Evolutionary conservation across 1,139 yeast species (phyloP).

Genomic region (Zhuliangozyma parablackwelliae): DNA sequence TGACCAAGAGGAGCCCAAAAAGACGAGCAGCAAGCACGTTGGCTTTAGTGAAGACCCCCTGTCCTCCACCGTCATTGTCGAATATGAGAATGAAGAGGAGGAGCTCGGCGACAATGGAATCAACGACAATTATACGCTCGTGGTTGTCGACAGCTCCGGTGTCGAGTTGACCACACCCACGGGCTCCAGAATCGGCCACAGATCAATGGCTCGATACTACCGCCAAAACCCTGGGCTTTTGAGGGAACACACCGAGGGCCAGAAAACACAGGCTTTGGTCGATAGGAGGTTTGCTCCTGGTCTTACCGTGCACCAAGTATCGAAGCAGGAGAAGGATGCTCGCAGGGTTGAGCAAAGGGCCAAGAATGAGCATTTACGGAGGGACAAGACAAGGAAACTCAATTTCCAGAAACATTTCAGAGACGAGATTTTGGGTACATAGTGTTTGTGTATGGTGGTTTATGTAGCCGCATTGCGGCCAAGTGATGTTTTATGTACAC

Average conservation of each 20-base stretch:
- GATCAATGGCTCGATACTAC: slow-evolving; percentile 41
- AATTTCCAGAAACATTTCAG: slow-evolving; percentile 38
- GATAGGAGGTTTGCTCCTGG: slow-evolving; percentile 43
- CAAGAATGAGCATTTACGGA: slow-evolving; percentile 22
- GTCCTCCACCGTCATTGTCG: slow-evolving; percentile 5
- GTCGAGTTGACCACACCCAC: slow-evolving; percentile 42
- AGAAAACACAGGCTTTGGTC: slow-evolving; percentile 33
- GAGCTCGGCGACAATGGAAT: slow-evolving; percentile 26
- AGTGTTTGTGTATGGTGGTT: too few species aligned
- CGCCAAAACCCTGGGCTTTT: slow-evolving; percentile 35
- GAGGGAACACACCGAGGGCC: slow-evolving; percentile 22
- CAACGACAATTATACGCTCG: slow-evolving; percentile 29
- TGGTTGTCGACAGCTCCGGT: slow-evolving; percentile 35
- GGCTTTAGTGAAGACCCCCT: slow-evolving; percentile 13
- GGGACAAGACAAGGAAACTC: slow-evolving; percentile 22
- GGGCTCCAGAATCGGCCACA: slow-evolving; percentile 48
- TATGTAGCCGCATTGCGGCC: too few species aligned
- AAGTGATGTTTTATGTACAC: too few species aligned
- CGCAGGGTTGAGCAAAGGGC: slow-evolving; percentile 21
- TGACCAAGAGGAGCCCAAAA: slow-evolving; percentile 13
- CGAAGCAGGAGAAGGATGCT: slow-evolving; percentile 33
- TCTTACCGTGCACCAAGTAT: slow-evolving; percentile 23
- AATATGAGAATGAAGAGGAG: slow-evolving; percentile 15
- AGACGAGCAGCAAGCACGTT: slow-evolving; percentile 19
- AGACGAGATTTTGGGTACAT: slow-evolving; percentile 31